Evolutionary conservation across 2,329 filamentous ascomycete species (phyloP).

Genomic region (Colletotrichum horii): DNA sequence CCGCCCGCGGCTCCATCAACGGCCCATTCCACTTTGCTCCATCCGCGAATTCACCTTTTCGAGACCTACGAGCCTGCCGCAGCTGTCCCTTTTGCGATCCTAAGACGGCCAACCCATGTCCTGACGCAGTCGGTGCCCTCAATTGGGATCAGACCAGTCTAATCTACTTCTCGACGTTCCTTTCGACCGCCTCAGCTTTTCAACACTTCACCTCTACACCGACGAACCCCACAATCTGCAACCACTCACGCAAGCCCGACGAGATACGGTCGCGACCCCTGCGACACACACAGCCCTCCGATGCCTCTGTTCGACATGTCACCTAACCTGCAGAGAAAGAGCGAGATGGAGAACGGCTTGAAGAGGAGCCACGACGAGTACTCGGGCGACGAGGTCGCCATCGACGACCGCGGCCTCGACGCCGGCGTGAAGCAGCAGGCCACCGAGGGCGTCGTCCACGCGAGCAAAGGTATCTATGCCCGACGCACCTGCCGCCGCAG

Average conservation of each 20-base stretch:
- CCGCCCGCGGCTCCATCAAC: neutral
- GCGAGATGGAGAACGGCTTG: constrained; percentile 45
- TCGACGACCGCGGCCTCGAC: constrained; percentile 21
- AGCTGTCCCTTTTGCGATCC: neutral
- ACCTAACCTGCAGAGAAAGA: constrained; percentile 44
- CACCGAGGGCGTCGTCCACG: neutral
- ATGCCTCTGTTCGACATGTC: constrained; percentile 57
- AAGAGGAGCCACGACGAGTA: constrained; percentile 56
- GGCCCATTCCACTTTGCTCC: neutral
- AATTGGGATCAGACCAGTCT: neutral
- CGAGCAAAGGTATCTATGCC: neutral
- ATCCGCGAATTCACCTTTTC: neutral
- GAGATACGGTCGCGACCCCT: neutral
- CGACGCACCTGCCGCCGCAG: neutral
- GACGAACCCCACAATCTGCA: neutral
- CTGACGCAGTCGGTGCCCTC: neutral
- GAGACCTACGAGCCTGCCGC: neutral
- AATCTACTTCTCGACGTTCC: neutral
- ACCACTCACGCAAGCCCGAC: neutral
- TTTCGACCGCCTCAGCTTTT: neutral
- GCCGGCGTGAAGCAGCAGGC: constrained; percentile 17
- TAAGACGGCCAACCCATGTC: neutral
- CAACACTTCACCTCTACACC: neutral
- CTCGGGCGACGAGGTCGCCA: constrained; percentile 32
- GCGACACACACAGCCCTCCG: constrained; percentile 13